Base-by-base conservation (phyloP, 129 eudicot species). In the Gnaphalium uliginosum region DNA sequence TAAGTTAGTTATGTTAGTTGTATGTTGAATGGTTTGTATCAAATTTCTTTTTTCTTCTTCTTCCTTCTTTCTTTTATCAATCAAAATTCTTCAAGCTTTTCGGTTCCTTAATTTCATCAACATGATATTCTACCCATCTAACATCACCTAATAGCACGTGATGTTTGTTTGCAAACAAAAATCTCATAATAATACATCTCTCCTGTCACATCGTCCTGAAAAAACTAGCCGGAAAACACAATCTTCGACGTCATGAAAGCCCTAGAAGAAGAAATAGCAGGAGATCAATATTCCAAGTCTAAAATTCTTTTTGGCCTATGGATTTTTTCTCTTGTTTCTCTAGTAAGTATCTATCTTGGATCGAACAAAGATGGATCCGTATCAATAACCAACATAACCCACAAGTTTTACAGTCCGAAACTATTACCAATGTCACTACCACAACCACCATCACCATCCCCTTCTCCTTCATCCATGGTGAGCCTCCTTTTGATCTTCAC, bases 231-330 rank as follows among this genome's bases (percentile, higher is more conserved):
- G 26, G 37, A 75, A 62, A 75, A 8, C 32, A 76, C 66, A 19
- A 18, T 71, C 61, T 71, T 10, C 27, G 5, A 35, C 27, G 59
- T 43, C 67, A 79, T 79, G 78, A 73, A 30, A 73, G 62, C 83
- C 0, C 22, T 66, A 66, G 62, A 72, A 72, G 61, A 79, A 66
- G 69, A 72, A 33, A 58, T 54, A 54, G 5, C 69, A 33, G 27
- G 39, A 19, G 83, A 79, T 54, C 83, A 66, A 64, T 61, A 35
- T 73, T 59, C 83, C 10, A 79, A 72, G 68, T 69, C 74, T 72
- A 73, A 73, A 73, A 39, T 79, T 67, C 69, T 79, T 66, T 59
- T 73, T 14, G 78, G 78, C 78, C 74, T 73, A 4, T 79, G 83
- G 83, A 56, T 79, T 39, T 79, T 79, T 57, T 66, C 78, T 10